Conservation (phyloP, 148 eudicot genomes). For the Silene conica region DNA sequence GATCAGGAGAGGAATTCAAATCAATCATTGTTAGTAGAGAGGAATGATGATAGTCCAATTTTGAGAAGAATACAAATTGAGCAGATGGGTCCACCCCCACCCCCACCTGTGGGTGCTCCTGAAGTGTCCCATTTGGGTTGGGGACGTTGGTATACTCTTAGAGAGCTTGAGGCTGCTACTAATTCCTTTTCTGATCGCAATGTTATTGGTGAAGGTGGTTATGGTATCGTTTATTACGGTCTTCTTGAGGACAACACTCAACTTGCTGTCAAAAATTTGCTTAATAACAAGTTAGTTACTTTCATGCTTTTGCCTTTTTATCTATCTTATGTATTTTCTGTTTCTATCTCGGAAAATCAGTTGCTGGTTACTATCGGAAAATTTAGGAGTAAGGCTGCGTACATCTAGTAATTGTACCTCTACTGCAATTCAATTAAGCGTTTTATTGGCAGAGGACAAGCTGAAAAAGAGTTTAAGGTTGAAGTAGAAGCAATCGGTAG, state of each 20-base stretch:
- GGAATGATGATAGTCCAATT: slow-evolving; percentile 25
- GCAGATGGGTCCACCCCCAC: slow-evolving; percentile 22
- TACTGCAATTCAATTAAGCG: slow-evolving; percentile 1
- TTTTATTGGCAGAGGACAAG: slow-evolving; percentile 49
- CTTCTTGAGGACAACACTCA: slow-evolving; percentile 44
- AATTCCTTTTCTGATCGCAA: slow-evolving; percentile 52
- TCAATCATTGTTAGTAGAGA: too few relatives aligned
- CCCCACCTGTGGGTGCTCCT: slow-evolving; percentile 29
- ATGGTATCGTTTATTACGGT: slow-evolving; percentile 73
- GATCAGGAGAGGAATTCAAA: slow-evolving; percentile 20
- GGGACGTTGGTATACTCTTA: slow-evolving; percentile 77
- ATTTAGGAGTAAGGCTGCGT: neutral
- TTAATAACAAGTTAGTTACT: slow-evolving; percentile 50
- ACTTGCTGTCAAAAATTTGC: slow-evolving; percentile 70
- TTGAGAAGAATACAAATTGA: slow-evolving; percentile 32
- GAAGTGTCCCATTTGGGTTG: slow-evolving; percentile 78
- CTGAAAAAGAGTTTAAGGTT: slow-evolving; percentile 64
- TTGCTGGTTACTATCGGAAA: neutral
- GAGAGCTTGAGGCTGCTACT: slow-evolving; percentile 66
- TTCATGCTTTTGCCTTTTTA: neutral
- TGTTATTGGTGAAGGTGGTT: slow-evolving; percentile 79
- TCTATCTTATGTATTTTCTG: neutral
- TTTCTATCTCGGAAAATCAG: neutral
- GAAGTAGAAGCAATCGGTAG: slow-evolving; percentile 75
- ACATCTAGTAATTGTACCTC: neutral